A percentile compares a stretch with the other conserved stretches of the same genome.
Conservation (phyloP, 768 basidiomycete genomes). For the Sporobolomyces phaffii region DNA sequence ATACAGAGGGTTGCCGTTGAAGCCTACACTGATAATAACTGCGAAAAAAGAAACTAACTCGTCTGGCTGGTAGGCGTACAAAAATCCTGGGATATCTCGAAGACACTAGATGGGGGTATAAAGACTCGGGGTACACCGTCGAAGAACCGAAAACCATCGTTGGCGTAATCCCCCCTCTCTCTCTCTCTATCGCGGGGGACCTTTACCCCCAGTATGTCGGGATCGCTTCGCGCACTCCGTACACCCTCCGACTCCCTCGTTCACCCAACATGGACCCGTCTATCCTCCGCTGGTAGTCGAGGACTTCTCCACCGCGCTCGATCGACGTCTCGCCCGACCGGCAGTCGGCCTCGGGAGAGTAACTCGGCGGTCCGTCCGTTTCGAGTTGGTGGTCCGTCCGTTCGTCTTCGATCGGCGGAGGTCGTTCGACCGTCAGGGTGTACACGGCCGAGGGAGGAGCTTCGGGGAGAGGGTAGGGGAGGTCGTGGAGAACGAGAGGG, state of each 20-base stretch:
- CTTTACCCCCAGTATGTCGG: not conserved
- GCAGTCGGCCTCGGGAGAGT: conserved; percentile 11
- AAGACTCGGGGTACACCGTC: too few species aligned
- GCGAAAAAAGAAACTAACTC: too few species aligned
- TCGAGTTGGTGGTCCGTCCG: not conserved
- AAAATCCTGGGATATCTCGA: too few species aligned
- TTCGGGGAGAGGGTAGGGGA: conserved; percentile 23
- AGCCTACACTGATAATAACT: too few species aligned
- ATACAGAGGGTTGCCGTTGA: too few species aligned
- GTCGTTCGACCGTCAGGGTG: conserved; percentile 16
- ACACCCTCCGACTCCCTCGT: not conserved
- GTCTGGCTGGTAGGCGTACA: too few species aligned
- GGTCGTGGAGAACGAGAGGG: conserved; percentile 22
- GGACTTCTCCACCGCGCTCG: conserved; percentile 1
- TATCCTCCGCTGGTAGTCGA: not conserved
- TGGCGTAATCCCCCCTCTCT: too few species aligned
- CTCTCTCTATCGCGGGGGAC: too few species aligned
- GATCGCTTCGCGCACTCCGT: not conserved
- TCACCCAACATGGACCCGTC: not conserved
- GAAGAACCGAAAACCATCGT: too few species aligned
- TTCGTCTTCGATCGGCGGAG: conserved; percentile 10
- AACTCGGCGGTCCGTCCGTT: conserved; percentile 12
- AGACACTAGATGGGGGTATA: too few species aligned
- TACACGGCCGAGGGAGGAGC: conserved; percentile 16
- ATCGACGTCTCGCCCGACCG: not conserved